phyloP scores from a whole-genome alignment of 1,284 basidiomycete genomes.

The Heterobasidion annosum region DNA sequence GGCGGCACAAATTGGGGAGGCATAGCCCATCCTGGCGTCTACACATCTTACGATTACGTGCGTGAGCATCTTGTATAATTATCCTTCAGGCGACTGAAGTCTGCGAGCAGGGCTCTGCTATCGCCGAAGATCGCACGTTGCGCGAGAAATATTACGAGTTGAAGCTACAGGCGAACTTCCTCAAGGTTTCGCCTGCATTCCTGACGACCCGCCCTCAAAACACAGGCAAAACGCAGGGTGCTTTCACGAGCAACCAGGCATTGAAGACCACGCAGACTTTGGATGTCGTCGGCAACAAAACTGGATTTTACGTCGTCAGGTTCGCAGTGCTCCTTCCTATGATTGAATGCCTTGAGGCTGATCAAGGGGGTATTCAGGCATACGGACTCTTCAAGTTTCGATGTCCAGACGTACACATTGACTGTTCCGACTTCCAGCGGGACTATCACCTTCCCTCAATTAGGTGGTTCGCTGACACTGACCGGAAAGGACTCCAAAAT shows the following conservation, averaged over 20 bases:
- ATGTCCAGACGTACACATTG: neutral
- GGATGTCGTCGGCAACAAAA: neutral
- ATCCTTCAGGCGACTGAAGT: neutral
- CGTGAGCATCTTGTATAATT: neutral
- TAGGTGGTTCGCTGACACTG: neutral
- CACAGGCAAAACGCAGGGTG: neutral
- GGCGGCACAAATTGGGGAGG: neutral
- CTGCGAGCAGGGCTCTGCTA: neutral
- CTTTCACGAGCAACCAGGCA: neutral
- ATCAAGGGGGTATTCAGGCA: neutral
- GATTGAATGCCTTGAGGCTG: neutral
- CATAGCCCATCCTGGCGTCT: neutral
- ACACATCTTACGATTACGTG: neutral
- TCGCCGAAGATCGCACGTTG: neutral
- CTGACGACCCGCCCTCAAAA: neutral
- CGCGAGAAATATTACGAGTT: neutral
- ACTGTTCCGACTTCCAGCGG: neutral
- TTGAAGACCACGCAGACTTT: neutral
- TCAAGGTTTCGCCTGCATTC: neutral
- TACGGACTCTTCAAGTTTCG: neutral
- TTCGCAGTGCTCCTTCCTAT: neutral
- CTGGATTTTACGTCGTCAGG: neutral
- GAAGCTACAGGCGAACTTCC: neutral
- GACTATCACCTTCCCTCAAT: neutral
- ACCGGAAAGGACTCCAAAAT: neutral